These are phyloP conservation scores for Pelargonium fulgidum DNA, from an alignment of 441 rosid genomes.

Conservation along the genomic window DNA sequence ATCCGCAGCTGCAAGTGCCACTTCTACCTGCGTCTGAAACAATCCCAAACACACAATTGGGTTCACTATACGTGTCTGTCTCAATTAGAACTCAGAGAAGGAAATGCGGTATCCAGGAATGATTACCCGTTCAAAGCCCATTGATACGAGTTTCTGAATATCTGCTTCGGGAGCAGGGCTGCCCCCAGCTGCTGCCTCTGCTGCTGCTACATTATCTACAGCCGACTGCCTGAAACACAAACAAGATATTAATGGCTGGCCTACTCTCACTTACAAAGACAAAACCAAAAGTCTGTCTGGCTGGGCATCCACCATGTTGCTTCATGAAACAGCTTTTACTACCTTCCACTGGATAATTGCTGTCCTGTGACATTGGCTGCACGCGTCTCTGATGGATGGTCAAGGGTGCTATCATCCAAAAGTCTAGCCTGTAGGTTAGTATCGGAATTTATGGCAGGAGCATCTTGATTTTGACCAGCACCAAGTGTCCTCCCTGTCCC, in stretches of 20 bases:
- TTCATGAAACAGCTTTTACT: conserved; percentile 8
- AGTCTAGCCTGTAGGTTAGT: conserved; percentile 75
- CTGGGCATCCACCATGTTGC: conserved; percentile 6
- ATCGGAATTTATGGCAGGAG: conserved; percentile 44
- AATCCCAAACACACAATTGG: conserved; percentile 5
- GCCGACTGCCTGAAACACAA: conserved; percentile 30
- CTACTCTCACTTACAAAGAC: no score
- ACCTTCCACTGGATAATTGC: conserved; percentile 51
- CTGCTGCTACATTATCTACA: conserved; percentile 17
- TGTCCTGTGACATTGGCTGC: conserved; percentile 31
- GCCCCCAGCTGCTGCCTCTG: conserved; percentile 31
- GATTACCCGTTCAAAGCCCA: conserved; percentile 84
- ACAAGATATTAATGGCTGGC: background rate
- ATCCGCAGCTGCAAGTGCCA: conserved; percentile 95
- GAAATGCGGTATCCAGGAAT: background rate
- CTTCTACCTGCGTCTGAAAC: conserved; percentile 90
- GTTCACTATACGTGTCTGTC: background rate
- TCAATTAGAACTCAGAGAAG: background rate
- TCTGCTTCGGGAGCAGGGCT: conserved; percentile 50
- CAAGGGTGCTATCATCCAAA: conserved; percentile 48
- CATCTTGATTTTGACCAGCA: conserved; percentile 36
- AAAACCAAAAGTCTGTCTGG: background rate
- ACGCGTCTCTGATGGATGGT: conserved; percentile 30
- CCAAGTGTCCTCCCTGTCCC: conserved; percentile 72
- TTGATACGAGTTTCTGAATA: conserved; percentile 69